phyloP scores from a whole-genome alignment of 2,329 filamentous ascomycete species.

The Trichoderma sp. region DNA sequence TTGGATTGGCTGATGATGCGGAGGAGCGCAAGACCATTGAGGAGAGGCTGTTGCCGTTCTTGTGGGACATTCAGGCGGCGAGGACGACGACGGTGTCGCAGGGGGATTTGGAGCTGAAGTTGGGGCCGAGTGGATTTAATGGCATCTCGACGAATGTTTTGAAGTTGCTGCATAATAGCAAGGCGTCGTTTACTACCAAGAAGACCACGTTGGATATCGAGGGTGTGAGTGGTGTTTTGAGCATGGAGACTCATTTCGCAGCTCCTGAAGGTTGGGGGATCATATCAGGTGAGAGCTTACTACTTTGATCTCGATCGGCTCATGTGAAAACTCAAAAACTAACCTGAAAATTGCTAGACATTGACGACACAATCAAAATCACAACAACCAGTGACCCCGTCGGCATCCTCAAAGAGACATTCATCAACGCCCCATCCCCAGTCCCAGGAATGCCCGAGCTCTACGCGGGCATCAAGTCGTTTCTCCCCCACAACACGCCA shows the following conservation, averaged over 20 bases:
- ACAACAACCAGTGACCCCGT: constrained; percentile 77
- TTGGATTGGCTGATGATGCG: constrained; percentile 63
- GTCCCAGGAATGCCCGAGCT: constrained; percentile 81
- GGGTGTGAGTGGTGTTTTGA: constrained; percentile 52
- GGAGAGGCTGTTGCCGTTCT: constrained; percentile 69
- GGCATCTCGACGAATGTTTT: constrained; percentile 68
- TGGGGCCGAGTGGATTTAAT: constrained; percentile 69
- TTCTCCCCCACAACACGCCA: constrained; percentile 57
- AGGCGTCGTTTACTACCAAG: constrained; percentile 44
- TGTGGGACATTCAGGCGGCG: constrained; percentile 71
- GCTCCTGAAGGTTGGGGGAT: constrained; percentile 78
- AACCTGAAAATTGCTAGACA: constrained; percentile 50
- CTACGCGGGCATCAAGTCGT: constrained; percentile 62
- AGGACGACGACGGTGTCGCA: constrained; percentile 65
- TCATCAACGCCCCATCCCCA: constrained; percentile 69
- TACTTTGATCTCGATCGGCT: neutral
- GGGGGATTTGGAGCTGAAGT: constrained; percentile 44
- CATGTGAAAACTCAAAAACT: neutral
- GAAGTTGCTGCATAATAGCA: constrained; percentile 41
- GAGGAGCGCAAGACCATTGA: constrained; percentile 59
- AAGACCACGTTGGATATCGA: constrained; percentile 50
- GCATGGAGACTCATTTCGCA: constrained; percentile 71
- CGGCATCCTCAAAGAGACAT: constrained; percentile 80
- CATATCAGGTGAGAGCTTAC: constrained; percentile 60
- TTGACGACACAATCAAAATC: constrained; percentile 94